Conservation (phyloP, 441 rosid genomes). For the Corymbia calophylla region DNA sequence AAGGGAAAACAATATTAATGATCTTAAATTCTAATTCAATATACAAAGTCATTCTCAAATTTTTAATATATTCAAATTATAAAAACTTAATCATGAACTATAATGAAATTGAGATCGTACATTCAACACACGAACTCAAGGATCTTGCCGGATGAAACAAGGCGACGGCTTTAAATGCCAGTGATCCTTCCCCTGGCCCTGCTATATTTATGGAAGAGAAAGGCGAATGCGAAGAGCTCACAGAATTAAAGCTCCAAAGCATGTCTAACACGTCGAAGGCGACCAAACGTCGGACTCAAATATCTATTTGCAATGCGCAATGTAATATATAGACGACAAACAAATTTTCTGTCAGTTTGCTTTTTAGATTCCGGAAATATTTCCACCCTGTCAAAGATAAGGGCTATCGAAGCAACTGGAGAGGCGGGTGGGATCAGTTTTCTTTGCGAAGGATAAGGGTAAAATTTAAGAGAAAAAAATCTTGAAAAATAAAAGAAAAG, state of each 20-base stretch:
- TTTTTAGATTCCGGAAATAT: not conserved
- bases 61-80: not conserved
- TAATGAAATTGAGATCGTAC: not conserved
- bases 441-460: slow-evolving; percentile 15
- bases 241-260: not conserved
- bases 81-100: not conserved
- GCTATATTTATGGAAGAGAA: not conserved
- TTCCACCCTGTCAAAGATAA: slow-evolving; percentile 26
- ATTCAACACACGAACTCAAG: not conserved
- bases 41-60: not conserved
- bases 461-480: slow-evolving; percentile 3
- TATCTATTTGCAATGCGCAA: not conserved
- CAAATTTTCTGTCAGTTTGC: not conserved
- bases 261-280: not conserved
- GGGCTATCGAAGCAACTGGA: slow-evolving; percentile 24
- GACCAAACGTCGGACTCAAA: not conserved
- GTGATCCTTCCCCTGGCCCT: not conserved
- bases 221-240: not conserved
- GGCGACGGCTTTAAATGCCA: not conserved
- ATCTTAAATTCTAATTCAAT: not conserved
- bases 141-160: not conserved
- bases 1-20: not conserved
- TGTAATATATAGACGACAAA: not conserved
- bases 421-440: slow-evolving; percentile 28
- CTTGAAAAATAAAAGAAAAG: slow-evolving; percentile 10